A percentile compares a stretch with the other conserved stretches of the same genome.
Evolutionary conservation across 1,284 basidiomycete genomes (phyloP).

Genomic region (Microstroma glucosiphilum): DNA sequence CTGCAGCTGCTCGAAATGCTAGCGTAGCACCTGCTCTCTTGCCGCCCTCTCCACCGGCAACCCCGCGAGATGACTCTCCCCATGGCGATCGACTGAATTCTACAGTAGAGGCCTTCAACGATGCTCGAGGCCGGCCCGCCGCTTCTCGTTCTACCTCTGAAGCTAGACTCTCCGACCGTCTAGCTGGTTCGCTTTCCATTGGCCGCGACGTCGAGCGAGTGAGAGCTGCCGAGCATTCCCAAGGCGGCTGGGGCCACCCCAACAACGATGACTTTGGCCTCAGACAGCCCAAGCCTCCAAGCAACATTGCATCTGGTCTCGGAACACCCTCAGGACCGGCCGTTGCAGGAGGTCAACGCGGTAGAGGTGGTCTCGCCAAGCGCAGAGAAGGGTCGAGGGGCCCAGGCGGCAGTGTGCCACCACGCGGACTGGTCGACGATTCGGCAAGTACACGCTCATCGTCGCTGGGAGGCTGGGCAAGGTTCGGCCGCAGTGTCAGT

Average conservation of each 20-base stretch:
- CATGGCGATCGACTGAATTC: too few species aligned
- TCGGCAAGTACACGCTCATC: too few species aligned
- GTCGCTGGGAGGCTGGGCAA: not conserved
- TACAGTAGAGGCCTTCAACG: too few species aligned
- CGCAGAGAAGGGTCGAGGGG: not conserved
- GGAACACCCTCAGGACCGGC: not conserved
- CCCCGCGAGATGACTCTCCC: not conserved
- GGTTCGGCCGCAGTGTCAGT: constrained; percentile 5
- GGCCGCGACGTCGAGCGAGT: not conserved
- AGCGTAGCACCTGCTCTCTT: not conserved
- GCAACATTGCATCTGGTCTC: not conserved
- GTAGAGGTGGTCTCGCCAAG: not conserved
- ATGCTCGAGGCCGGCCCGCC: too few species aligned
- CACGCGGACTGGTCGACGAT: not conserved
- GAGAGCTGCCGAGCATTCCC: not conserved
- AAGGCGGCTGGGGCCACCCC: constrained; percentile 3
- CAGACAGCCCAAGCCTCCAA: not conserved
- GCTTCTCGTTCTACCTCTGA: too few species aligned
- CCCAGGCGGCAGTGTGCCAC: not conserved
- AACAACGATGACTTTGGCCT: constrained; percentile 7
- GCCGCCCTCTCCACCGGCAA: not conserved
- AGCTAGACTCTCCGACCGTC: too few species aligned
- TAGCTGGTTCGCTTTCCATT: constrained; percentile 1
- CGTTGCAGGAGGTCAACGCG: not conserved
- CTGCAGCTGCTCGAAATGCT: not conserved